Evolutionary conservation across 2,329 filamentous ascomycete species (phyloP), one percentile per base, ranked within the genome.

Genomic region (Scytalidium sp.): DNA sequence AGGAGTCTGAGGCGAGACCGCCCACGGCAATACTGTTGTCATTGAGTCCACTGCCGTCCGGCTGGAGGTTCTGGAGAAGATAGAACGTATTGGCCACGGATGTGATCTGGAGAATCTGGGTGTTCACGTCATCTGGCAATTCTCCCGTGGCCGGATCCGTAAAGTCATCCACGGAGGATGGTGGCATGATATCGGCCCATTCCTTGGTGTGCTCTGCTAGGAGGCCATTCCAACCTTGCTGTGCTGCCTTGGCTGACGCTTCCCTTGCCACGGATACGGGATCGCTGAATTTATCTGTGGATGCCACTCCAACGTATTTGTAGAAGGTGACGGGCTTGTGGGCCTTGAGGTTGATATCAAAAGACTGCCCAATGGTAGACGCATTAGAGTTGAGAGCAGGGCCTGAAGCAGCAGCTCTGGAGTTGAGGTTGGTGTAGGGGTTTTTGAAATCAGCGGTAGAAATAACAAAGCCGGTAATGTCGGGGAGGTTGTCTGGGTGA

Each of bases 271-370:
- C 71, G 19, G 64, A 58, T 50, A 78, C 70, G 0, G 85, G 79
- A 53, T 85, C 68, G 0, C 68, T 53, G 59, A 88, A 90, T 0
- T 83, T 85, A 64, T 90, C 87, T 0, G 78, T 79, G 1, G 85
- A 87, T 3, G 87, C 85, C 44, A 75, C 78, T 22, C 87, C 87
- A 15, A 90, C 75, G 56, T 78, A 89, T 60, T 90, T 90, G 43
- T 75, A 79, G 42, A 89, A 66, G 1, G 73, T 78, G 3, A 79
- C 72, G 1, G 75, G 74, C 55, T 79, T 60, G 1, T 79, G 78
- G 2, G 76, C 75, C 23, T 67, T 68, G 6, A 88, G 69, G 1
- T 65, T 69, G 22, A 86, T 72, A 9, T 71, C 64, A 41, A 81
- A 75, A 7, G 78, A 74, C 56, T 88, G 83, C 1, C 81, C 83